A percentile compares a stretch with the other conserved stretches of the same genome.
Evolutionary conservation across 176 grass and related monocot species (phyloP).

Genomic region (Aechmea fasciata): DNA sequence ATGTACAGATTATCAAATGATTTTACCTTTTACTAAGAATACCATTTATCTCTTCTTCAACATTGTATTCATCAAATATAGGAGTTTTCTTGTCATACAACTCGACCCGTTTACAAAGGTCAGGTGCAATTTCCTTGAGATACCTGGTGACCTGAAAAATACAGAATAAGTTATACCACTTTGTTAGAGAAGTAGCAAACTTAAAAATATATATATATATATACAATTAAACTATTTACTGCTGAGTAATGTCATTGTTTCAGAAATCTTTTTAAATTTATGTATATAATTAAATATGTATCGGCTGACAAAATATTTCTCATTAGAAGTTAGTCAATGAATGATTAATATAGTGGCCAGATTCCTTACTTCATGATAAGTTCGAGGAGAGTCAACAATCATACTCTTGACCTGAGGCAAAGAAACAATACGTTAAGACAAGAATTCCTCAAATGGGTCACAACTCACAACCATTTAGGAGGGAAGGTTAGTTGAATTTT

Average conservation of each 20-base stretch:
- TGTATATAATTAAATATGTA: not conserved
- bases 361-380: slow-evolving; percentile 63
- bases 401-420: slow-evolving; percentile 61
- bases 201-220: no score
- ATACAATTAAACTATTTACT: not conserved
- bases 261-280: not conserved
- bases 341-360: not conserved
- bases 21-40: slow-evolving; percentile 91
- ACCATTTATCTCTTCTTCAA: slow-evolving; percentile 85
- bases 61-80: slow-evolving; percentile 85
- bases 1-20: slow-evolving; percentile 4
- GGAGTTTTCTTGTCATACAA: slow-evolving; percentile 77
- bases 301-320: not conserved
- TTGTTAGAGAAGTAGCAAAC: not conserved
- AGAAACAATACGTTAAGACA: slow-evolving; percentile 3
- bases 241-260: not conserved
- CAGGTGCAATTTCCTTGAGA: slow-evolving; percentile 87
- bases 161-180: slow-evolving; percentile 4
- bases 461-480: slow-evolving; percentile 13
- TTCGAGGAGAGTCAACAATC: slow-evolving; percentile 92
- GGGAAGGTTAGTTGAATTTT: slow-evolving; percentile 10
- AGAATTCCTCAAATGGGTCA: not conserved
- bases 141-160: slow-evolving; percentile 63
- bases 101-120: slow-evolving; percentile 73
- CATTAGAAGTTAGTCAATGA: no score